Evolutionary conservation across 768 basidiomycete genomes (phyloP).

Genomic region (Psilocybe cyanescens): DNA sequence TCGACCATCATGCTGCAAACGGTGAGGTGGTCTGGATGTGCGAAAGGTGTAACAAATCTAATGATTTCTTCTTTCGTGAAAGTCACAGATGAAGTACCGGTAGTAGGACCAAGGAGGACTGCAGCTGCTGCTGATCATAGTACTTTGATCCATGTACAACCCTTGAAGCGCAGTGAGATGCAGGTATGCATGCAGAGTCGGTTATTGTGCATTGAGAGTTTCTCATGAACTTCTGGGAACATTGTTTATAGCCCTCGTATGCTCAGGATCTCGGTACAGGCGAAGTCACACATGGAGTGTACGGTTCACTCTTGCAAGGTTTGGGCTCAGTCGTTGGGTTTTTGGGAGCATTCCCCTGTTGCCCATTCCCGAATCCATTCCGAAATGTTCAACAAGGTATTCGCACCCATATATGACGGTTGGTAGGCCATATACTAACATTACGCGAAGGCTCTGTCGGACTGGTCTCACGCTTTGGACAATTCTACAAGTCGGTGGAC

Average conservation of each 20-base stretch:
- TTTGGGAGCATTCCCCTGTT: slow-evolving; percentile 80
- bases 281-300: slow-evolving; percentile 83
- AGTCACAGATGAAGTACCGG: slow-evolving; percentile 69
- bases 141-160: slow-evolving; percentile 80
- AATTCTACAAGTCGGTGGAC: slow-evolving; percentile 96
- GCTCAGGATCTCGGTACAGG: slow-evolving; percentile 83
- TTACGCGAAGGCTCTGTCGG: slow-evolving; percentile 75
- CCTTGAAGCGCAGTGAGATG: slow-evolving; percentile 85
- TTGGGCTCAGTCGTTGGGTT: slow-evolving; percentile 72
- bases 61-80: slow-evolving; percentile 16
- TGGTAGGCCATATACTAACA: slow-evolving; percentile 8
- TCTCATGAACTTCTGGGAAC: not conserved
- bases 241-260: slow-evolving; percentile 73
- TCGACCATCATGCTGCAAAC: slow-evolving; percentile 70
- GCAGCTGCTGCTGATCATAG: slow-evolving; percentile 22
- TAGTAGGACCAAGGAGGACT: slow-evolving; percentile 36
- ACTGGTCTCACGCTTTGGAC: slow-evolving; percentile 89
- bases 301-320: slow-evolving; percentile 78
- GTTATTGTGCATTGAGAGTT: not conserved
- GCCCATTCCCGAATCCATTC: slow-evolving; percentile 86
- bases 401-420: slow-evolving; percentile 12
- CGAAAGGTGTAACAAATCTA: slow-evolving; percentile 1
- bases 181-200: slow-evolving; percentile 50
- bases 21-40: slow-evolving; percentile 44
- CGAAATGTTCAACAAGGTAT: slow-evolving; percentile 82